These are phyloP conservation scores for Theobroma cacao DNA, from an alignment of 345 rosid genomes.

Conservation along the genomic window DNA sequence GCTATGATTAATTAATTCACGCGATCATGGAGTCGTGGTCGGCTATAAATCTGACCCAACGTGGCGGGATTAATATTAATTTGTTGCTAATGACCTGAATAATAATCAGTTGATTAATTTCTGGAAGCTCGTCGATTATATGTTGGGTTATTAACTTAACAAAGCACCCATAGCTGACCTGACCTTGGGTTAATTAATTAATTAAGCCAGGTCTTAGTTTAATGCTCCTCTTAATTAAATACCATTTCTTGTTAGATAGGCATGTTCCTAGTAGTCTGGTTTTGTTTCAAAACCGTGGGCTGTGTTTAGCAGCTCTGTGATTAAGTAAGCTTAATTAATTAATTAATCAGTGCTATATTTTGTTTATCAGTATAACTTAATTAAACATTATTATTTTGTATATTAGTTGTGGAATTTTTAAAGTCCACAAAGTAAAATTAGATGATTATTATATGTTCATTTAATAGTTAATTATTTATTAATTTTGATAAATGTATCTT, in stretches of 20 bases:
- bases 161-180: not conserved
- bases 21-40: not conserved
- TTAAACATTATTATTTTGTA: no score
- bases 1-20: not conserved
- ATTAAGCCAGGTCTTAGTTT: slow-evolving; percentile 7
- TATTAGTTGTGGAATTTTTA: no score
- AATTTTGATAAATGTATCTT: no score
- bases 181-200: not conserved
- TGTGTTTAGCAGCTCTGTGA: not conserved
- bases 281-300: slow-evolving; percentile 32
- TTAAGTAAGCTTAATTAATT: not conserved
- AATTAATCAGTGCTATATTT: no score
- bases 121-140: not conserved
- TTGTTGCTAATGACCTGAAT: not conserved
- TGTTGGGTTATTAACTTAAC: not conserved
- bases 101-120: not conserved
- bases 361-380: no score
- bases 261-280: slow-evolving; percentile 11
- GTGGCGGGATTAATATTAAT: not conserved
- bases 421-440: no score
- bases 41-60: not conserved
- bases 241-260: not conserved
- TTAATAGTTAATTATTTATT: no score
- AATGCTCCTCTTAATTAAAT: not conserved
- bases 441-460: no score